Percentiles rank a stretch among this genome's conserved stretches.
These are phyloP conservation scores for Neurospora crassa DNA, from an alignment of 2,329 filamentous ascomycete genomes.

Conservation along the genomic window DNA sequence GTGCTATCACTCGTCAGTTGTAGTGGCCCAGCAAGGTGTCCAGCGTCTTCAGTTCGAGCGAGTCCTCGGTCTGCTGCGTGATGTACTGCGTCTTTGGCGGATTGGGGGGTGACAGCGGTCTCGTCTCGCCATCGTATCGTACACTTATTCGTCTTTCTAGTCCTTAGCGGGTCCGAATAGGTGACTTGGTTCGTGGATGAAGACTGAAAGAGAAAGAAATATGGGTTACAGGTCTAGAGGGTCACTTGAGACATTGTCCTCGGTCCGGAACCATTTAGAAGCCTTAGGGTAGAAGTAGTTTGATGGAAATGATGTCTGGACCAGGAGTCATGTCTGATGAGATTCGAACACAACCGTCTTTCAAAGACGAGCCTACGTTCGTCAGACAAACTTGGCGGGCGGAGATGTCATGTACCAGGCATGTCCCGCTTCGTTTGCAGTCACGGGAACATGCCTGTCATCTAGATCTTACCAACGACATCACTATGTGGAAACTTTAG, in stretches of 20 bases:
- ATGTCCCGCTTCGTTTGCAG: not conserved
- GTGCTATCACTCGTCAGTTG: too few species aligned
- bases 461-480: not conserved
- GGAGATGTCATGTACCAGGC: not conserved
- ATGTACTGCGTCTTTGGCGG: slow-evolving; percentile 64
- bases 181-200: not conserved
- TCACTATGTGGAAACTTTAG: not conserved
- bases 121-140: slow-evolving; percentile 48
- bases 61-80: slow-evolving; percentile 65
- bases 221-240: not conserved
- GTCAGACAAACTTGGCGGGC: not conserved
- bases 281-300: not conserved
- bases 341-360: not conserved
- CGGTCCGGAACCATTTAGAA: not conserved
- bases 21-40: slow-evolving; percentile 59
- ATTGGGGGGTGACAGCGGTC: slow-evolving; percentile 54
- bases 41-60: slow-evolving; percentile 56
- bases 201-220: not conserved
- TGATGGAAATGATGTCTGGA: not conserved
- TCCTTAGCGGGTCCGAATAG: not conserved
- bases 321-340: not conserved
- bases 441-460: not conserved
- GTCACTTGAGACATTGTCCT: not conserved
- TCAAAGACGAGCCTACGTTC: not conserved
- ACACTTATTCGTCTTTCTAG: not conserved